Base-by-base conservation (phyloP, 2,329 filamentous ascomycete genomes). In the Beauveria caledonica region DNA sequence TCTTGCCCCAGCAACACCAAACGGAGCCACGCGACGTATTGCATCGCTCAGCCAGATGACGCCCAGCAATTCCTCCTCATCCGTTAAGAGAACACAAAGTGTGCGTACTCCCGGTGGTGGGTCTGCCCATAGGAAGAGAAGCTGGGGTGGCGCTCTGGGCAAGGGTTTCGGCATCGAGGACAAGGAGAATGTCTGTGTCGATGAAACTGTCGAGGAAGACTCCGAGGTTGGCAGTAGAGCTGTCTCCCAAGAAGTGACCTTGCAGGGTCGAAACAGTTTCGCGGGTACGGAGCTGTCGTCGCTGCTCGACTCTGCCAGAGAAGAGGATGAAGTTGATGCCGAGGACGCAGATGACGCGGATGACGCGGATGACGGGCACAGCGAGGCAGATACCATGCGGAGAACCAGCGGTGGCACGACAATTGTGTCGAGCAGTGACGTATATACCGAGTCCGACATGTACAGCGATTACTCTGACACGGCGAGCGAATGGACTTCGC, bases 21-120 rank as follows among this genome's bases (percentile, higher is more conserved):
- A 78, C 19, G 77, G 83, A 68, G 79, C 86, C 70, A 81, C 86
- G 70, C 83, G 93, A 45, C 86, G 94, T 53, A 97, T 97, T 68
- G 83, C 95, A 62, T 96, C 91, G 55, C 83, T 97, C 40, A 95
- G 88, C 71, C 90, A 97, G 74, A 95, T 97, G 66, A 90, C 85
- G 58, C 86, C 87, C 70, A 93, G 94, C 68, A 78, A 84, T 39
- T 78, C 85, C 6, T 76, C 75, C 8, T 81, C 83, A 21, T 85
- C 83, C 51, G 79, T 96, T 65, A 88, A 87, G 75, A 82, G 89
- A 62, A 92, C 88, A 71, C 88, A 92, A 70, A 92, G 88, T 61
- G 88, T 91, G 65, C 86, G 89, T 67, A 84, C 84, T 23, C 80
- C 85, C 29, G 76, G 74, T 5, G 69, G 65, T 23, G 66, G 64